Base-by-base conservation (phyloP, 2,329 filamentous ascomycete genomes). In the Pseudopyrenochaeta lycopersici region DNA sequence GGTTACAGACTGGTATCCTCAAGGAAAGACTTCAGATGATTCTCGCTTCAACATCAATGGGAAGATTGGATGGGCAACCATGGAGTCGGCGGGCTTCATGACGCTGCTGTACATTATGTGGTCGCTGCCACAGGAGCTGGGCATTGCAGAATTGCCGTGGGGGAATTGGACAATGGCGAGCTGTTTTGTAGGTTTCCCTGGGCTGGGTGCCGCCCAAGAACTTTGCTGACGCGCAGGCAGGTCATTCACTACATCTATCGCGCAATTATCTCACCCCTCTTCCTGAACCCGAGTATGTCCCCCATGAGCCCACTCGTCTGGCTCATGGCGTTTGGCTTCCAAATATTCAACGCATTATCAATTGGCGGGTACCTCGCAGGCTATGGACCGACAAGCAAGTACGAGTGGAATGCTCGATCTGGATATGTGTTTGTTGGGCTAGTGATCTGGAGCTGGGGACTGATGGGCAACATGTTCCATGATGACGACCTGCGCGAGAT, bases 401-500 rank as follows among this genome's bases (percentile, higher is more conserved):
- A 73, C 11, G 84, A 82, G 63, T 85, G 82, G 83, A 71, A 74
- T 6, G 78, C 76, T 32, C 68, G 74, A 10, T 62, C 74, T 45
- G 73, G 76, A 51, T 70, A 78, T 29, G 82, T 87, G 39, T 78
- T 82, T 55, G 47, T 88, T 14, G 94, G 95, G 1, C 78, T 96
- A 29, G 81, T 85, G 18, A 71, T 97, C 48, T 98, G 95, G 81
- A 85, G 87, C 57, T 77, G 90, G 54, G 92, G 91, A 0, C 85
- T 97, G 52, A 78, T 87, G 14, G 88, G 84, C 30, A 98, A 97
- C 75, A 91, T 95, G 70, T 91, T 88, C 74, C 91, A 97, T 71
- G 95, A 99, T 74, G 91, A 95, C 70, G 89, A 92, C 65, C 83
- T 99, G 50, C 90, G 94, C 52, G 89, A 95, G 73, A 93, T 99